Conservation (phyloP, 2,329 filamentous ascomycete species). For the Clonostachys rosea region DNA sequence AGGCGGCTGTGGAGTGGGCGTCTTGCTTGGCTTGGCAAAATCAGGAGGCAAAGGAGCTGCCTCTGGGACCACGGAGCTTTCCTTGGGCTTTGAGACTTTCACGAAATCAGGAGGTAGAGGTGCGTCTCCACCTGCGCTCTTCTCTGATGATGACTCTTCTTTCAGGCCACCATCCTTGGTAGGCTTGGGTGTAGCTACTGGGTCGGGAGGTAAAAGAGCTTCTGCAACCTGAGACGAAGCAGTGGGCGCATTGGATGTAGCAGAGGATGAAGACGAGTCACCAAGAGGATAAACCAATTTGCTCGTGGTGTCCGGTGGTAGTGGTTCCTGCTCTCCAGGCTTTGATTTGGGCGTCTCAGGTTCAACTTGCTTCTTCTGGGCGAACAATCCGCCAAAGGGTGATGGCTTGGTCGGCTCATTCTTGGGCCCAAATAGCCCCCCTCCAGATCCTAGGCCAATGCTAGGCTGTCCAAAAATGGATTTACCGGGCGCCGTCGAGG, state of each 20-base stretch:
- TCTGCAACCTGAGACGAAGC: neutral
- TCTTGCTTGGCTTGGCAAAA: conserved; percentile 2
- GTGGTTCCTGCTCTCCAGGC: conserved; percentile 29
- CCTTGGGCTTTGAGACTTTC: conserved; percentile 3
- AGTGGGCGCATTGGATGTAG: conserved; percentile 26
- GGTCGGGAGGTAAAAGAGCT: neutral
- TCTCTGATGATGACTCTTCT: conserved; percentile 9
- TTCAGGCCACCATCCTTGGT: neutral
- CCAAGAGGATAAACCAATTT: conserved; percentile 42
- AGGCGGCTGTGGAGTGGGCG: conserved; percentile 1
- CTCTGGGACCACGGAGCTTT: neutral
- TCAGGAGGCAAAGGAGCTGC: neutral
- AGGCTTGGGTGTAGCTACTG: conserved; percentile 10
- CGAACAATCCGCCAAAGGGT: conserved; percentile 10
- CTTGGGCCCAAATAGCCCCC: conserved; percentile 15
- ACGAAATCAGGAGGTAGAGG: conserved; percentile 25
- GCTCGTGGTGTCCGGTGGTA: conserved; percentile 53
- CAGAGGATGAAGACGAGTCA: conserved; percentile 48
- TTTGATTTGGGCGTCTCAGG: conserved; percentile 28
- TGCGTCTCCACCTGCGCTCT: conserved; percentile 13
- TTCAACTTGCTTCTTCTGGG: conserved; percentile 8
- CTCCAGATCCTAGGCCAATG: neutral
- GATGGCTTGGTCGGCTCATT: conserved; percentile 9
- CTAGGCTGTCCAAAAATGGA: conserved; percentile 12
- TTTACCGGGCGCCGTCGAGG: conserved; percentile 22